Percentiles rank a stretch among this genome's conserved stretches.
phyloP scores from a whole-genome alignment of 768 basidiomycete genomes.

The Saitozyma sp. region DNA sequence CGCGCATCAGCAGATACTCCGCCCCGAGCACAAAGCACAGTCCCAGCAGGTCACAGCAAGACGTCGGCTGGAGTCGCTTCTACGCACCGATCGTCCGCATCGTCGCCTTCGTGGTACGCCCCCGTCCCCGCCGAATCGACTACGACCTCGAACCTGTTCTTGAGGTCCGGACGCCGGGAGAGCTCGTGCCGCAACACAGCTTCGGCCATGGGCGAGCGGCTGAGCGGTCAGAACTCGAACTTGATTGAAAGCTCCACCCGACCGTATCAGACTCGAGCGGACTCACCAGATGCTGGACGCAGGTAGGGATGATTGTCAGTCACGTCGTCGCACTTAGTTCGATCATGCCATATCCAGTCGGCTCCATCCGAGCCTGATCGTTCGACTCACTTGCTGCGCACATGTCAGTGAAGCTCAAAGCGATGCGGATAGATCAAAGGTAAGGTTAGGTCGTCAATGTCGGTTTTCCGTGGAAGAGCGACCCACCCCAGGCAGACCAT shows the following conservation, averaged over 20 bases:
- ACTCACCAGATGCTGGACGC: background rate
- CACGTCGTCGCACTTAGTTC: no score
- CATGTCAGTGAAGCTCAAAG: no score
- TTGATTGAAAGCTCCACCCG: background rate
- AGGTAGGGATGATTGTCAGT: background rate
- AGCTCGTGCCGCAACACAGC: conserved; percentile 68
- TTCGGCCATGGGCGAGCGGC: conserved; percentile 90
- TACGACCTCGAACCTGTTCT: conserved; percentile 61
- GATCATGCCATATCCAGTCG: no score
- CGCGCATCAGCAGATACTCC: conserved; percentile 9
- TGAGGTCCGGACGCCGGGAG: conserved; percentile 19
- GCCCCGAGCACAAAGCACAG: background rate
- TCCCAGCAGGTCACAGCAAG: background rate
- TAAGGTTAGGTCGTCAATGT: no score
- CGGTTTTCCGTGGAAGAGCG: background rate
- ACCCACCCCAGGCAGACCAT: conserved; percentile 52
- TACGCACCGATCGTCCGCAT: conserved; percentile 74
- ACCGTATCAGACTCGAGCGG: background rate
- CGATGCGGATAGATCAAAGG: no score
- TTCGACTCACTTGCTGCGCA: conserved; percentile 35
- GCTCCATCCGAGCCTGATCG: no score
- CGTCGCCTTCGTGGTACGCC: conserved; percentile 78
- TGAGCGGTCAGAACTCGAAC: conserved; percentile 10
- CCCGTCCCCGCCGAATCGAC: conserved; percentile 86
- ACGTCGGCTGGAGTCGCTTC: background rate